phyloP scores from a whole-genome alignment of 805 yeast genomes.

The Teunomyces tritomae region DNA sequence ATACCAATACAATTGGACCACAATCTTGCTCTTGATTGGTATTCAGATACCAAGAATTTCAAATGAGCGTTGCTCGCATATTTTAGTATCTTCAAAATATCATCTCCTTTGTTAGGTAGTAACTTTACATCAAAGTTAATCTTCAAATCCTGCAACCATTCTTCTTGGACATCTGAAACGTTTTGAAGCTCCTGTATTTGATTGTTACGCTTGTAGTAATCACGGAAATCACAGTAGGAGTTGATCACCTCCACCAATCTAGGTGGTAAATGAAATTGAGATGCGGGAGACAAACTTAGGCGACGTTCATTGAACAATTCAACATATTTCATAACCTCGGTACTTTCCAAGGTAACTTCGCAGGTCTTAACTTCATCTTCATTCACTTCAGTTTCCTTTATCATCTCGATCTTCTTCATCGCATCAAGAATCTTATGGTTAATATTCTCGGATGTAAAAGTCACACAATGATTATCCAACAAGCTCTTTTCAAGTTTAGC shows the following conservation, averaged over 20 bases:
- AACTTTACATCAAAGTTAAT: slow-evolving; percentile 22
- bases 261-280: slow-evolving; percentile 68
- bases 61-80: slow-evolving; percentile 33
- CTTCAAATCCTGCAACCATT: slow-evolving; percentile 24
- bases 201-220: slow-evolving; percentile 18
- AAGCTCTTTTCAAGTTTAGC: slow-evolving; percentile 64
- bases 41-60: slow-evolving; percentile 52
- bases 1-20: slow-evolving; percentile 40
- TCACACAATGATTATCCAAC: slow-evolving; percentile 21
- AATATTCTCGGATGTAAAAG: slow-evolving; percentile 10
- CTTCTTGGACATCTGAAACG: slow-evolving; percentile 24
- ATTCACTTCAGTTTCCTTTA: slow-evolving; percentile 10
- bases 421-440: slow-evolving; percentile 12
- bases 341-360: slow-evolving; percentile 24
- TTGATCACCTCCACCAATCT: slow-evolving; percentile 53
- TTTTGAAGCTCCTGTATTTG: slow-evolving; percentile 17
- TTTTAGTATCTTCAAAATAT: slow-evolving; percentile 36
- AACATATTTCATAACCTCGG: slow-evolving; percentile 35
- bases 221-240: slow-evolving; percentile 41
- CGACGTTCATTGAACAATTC: slow-evolving; percentile 46
- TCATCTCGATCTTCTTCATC: slow-evolving; percentile 11
- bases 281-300: slow-evolving; percentile 83
- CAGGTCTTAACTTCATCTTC: slow-evolving; percentile 14
- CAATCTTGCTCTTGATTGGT: slow-evolving; percentile 43
- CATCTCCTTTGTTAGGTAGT: slow-evolving; percentile 39